Evolutionary conservation across 257 asterid genomes (phyloP).

Genomic region (Mitragyna speciosa): DNA sequence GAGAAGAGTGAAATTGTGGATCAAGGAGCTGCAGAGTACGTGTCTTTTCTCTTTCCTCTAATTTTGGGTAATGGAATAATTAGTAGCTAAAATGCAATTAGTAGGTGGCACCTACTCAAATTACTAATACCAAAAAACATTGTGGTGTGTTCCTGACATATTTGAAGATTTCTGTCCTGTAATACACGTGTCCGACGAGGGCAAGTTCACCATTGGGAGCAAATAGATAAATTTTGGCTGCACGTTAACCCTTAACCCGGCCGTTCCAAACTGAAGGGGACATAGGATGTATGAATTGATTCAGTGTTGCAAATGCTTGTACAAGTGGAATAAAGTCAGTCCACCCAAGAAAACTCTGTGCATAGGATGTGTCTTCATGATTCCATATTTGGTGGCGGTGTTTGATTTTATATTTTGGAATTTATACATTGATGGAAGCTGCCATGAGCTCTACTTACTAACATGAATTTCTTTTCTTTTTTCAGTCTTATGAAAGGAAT

Average conservation of each 20-base stretch:
- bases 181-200: no score
- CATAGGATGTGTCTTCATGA: neutral
- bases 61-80: neutral
- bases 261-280: neutral
- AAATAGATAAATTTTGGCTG: neutral
- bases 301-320: neutral
- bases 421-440: neutral
- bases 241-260: neutral
- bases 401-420: no score
- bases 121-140: neutral
- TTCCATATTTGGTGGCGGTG: neutral
- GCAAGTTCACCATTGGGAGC: no score
- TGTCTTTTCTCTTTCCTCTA: constrained; percentile 10
- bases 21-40: constrained; percentile 49
- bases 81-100: constrained; percentile 1
- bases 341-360: neutral
- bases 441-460: neutral
- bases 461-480: neutral
- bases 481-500: neutral
- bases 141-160: no score
- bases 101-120: neutral
- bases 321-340: neutral
- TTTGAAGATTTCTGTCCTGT: no score
- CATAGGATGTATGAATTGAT: neutral
- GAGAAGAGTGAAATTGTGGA: constrained; percentile 36